Evolutionary conservation across 306 rosid species (phyloP).

Genomic region (Vigna reflexopilosa): DNA sequence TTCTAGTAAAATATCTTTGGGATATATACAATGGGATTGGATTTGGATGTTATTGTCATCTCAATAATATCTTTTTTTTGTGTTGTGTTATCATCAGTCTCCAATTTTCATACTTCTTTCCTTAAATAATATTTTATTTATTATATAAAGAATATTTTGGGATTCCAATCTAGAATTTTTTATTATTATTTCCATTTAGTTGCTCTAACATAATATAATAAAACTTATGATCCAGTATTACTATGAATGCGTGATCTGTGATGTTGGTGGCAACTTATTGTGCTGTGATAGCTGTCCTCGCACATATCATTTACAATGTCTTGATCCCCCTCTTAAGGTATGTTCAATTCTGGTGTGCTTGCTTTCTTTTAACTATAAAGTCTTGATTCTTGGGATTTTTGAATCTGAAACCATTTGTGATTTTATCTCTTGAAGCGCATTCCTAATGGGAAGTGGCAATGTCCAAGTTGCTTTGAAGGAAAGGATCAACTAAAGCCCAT

Average conservation of each 20-base stretch:
- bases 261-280: slow-evolving; percentile 95
- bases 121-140: slow-evolving; percentile 12
- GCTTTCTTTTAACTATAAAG: slow-evolving; percentile 29
- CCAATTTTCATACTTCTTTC: neutral
- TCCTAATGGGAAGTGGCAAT: slow-evolving; percentile 96
- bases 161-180: slow-evolving; percentile 18
- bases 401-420: slow-evolving; percentile 30
- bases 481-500: slow-evolving; percentile 65
- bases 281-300: slow-evolving; percentile 99
- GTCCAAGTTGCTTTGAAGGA: slow-evolving; percentile 85
- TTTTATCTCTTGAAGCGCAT: slow-evolving; percentile 74
- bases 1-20: slow-evolving; percentile 5
- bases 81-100: slow-evolving; percentile 19
- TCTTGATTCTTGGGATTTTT: slow-evolving; percentile 18
- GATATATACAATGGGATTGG: slow-evolving; percentile 14
- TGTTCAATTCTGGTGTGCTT: slow-evolving; percentile 44
- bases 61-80: slow-evolving; percentile 26
- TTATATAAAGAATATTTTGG: neutral
- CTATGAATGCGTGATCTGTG: slow-evolving; percentile 94
- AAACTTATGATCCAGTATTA: slow-evolving; percentile 69
- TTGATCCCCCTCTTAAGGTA: slow-evolving; percentile 98
- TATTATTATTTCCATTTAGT: slow-evolving; percentile 17
- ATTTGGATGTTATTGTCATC: slow-evolving; percentile 29
- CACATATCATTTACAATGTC: slow-evolving; percentile 96
- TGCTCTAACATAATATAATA: slow-evolving; percentile 43